phyloP scores from a whole-genome alignment of 2,329 filamentous ascomycete genomes.

The Clarireedia paspali region DNA sequence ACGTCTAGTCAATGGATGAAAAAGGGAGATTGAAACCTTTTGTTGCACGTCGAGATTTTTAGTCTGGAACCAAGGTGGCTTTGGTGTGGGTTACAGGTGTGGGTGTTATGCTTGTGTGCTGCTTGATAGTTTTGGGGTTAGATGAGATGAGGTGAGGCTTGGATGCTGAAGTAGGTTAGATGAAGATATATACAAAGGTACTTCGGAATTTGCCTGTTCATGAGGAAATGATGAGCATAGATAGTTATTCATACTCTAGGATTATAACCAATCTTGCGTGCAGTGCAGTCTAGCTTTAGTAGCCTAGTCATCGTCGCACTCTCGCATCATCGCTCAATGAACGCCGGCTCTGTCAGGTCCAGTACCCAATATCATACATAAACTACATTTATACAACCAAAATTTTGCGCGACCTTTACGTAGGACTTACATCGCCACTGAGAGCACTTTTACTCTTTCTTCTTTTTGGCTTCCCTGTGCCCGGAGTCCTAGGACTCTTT shows the following conservation, averaged over 20 bases:
- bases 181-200: too few relatives aligned
- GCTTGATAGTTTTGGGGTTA: too few relatives aligned
- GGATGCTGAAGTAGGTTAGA: neutral
- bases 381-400: neutral
- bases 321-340: too few relatives aligned
- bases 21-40: neutral
- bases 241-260: too few relatives aligned
- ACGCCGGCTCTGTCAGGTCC: too few relatives aligned
- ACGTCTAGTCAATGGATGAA: neutral
- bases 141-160: neutral
- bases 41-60: constrained; percentile 8
- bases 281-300: too few relatives aligned
- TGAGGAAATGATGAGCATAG: too few relatives aligned
- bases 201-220: too few relatives aligned
- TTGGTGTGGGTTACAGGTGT: neutral
- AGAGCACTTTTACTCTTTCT: constrained; percentile 28
- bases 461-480: constrained; percentile 30
- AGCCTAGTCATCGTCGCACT: too few relatives aligned
- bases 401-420: constrained; percentile 6
- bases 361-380: neutral
- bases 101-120: neutral
- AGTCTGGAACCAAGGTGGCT: neutral
- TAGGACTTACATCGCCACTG: constrained; percentile 20
- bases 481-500: constrained; percentile 29
- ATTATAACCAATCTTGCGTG: too few relatives aligned